Evolutionary conservation across 2,329 filamentous ascomycete species (phyloP).

Genomic region (Colletotrichum sp.): DNA sequence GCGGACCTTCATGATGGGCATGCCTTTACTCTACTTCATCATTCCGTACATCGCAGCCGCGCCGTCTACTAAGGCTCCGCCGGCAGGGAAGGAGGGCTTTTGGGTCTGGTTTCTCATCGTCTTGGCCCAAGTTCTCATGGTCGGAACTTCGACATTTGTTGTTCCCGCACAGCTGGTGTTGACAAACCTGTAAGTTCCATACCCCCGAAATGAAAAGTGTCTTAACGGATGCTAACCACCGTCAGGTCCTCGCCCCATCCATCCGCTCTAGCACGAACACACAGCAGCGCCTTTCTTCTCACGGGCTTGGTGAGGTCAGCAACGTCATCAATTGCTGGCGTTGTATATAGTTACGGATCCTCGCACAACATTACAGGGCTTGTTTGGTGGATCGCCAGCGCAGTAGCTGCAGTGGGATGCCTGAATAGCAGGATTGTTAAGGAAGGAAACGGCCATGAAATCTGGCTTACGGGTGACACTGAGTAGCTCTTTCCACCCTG

Average conservation of each 20-base stretch:
- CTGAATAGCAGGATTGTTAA: constrained; percentile 1
- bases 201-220: too few relatives aligned
- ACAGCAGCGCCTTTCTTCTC: constrained; percentile 4
- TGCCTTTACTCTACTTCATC: not conserved
- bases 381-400: constrained; percentile 8
- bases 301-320: not conserved
- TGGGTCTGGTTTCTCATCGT: constrained; percentile 6
- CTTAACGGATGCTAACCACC: not conserved
- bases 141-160: constrained; percentile 1
- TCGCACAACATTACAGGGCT: constrained; percentile 1
- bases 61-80: not conserved
- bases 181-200: not conserved
- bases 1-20: not conserved
- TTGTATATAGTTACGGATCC: constrained; percentile 4
- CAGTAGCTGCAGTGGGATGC: not conserved
- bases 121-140: not conserved
- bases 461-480: not conserved
- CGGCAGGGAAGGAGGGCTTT: not conserved
- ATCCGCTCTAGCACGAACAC: constrained; percentile 3
- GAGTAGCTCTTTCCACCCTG: not conserved
- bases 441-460: constrained; percentile 8
- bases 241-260: constrained; percentile 1
- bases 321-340: not conserved
- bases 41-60: not conserved
- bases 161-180: constrained; percentile 4